Conservation (phyloP, 108 stramenopile species). For the Fragilaria radians region DNA sequence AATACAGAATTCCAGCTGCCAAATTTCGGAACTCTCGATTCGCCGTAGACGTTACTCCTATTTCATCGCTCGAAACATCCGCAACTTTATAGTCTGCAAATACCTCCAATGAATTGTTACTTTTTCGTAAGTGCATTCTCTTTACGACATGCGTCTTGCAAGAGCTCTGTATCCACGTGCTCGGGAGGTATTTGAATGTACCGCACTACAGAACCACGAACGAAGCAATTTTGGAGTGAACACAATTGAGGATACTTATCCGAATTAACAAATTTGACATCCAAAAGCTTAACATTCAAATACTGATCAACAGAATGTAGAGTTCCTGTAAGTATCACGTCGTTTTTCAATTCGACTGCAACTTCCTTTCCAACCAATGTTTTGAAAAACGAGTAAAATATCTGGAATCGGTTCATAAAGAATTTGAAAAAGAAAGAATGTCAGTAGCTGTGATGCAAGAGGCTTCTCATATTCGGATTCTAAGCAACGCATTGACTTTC, state of each 20-base stretch:
- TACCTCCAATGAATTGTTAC: background rate
- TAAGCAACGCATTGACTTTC: too few relatives aligned
- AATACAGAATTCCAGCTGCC: constrained; percentile 13
- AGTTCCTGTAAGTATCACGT: constrained; percentile 91
- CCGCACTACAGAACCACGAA: constrained; percentile 96
- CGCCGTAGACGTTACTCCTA: background rate
- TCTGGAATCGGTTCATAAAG: constrained; percentile 30
- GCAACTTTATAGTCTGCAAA: constrained; percentile 5
- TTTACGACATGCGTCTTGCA: constrained; percentile 97
- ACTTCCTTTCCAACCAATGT: constrained; percentile 98
- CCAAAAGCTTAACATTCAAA: constrained; percentile 94
- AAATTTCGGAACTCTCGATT: constrained; percentile 4
- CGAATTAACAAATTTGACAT: constrained; percentile 85
- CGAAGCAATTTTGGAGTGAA: constrained; percentile 94
- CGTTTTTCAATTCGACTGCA: constrained; percentile 98
- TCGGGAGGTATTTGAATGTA: constrained; percentile 95
- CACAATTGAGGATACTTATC: constrained; percentile 82
- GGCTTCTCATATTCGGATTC: too few relatives aligned
- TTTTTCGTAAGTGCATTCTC: constrained; percentile 72
- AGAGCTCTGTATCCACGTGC: constrained; percentile 95
- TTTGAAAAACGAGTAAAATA: constrained; percentile 99
- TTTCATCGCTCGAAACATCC: constrained; percentile 7
- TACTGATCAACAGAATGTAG: constrained; percentile 99
- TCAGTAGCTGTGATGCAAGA: too few relatives aligned
- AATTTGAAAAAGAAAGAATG: too few relatives aligned